Percentiles rank a stretch among this genome's conserved stretches.
Evolutionary conservation across 257 asterid species (phyloP).

Genomic region (Striga asiatica): DNA sequence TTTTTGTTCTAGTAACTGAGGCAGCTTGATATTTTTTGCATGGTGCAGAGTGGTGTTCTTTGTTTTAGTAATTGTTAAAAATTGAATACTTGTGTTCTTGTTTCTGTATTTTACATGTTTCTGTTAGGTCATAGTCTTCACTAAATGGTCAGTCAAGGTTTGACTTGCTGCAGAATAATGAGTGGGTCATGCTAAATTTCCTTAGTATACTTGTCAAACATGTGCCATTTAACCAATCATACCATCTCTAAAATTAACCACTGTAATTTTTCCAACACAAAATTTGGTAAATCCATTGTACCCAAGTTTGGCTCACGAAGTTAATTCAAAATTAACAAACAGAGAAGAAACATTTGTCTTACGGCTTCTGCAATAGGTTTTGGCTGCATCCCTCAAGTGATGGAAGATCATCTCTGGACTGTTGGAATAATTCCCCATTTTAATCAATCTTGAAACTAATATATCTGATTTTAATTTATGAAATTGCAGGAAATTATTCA

Average conservation of each 20-base stretch:
- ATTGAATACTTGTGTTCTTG: neutral
- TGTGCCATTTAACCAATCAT: no score
- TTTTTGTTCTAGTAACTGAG: conserved; percentile 1
- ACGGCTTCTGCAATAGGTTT: neutral
- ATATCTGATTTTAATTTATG: neutral
- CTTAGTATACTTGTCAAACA: no score
- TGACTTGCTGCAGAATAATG: neutral
- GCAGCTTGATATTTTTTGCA: conserved; percentile 9
- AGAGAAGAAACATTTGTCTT: neutral
- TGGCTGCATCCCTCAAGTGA: neutral
- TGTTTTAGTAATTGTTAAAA: neutral
- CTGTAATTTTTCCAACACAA: no score
- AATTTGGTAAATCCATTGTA: no score
- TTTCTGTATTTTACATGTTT: neutral
- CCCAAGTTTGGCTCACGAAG: no score
- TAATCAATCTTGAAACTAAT: neutral
- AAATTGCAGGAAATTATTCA: neutral
- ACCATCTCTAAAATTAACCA: no score
- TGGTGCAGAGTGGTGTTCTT: conserved; percentile 6
- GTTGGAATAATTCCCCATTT: neutral
- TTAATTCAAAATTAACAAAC: no score
- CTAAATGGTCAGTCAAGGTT: neutral
- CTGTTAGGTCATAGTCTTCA: neutral
- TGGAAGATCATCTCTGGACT: neutral
- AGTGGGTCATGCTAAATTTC: no score